Conservation (phyloP, 148 eudicot genomes). For the Silene latifolia region DNA sequence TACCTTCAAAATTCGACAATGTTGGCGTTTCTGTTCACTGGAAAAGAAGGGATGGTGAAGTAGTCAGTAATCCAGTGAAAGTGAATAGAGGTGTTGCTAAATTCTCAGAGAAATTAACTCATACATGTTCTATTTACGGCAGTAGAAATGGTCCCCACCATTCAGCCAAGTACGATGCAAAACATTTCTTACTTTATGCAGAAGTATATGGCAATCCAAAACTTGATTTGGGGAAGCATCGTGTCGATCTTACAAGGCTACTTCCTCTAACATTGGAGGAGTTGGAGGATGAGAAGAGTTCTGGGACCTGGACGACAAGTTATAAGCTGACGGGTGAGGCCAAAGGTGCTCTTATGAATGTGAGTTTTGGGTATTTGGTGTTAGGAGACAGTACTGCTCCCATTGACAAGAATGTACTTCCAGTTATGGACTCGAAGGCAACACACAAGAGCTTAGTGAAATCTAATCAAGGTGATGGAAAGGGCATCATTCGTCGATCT, state of each 20-base stretch:
- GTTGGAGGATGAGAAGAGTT: slow-evolving; percentile 80
- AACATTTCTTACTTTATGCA: slow-evolving; percentile 63
- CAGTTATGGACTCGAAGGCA: slow-evolving; percentile 35
- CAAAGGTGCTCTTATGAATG: slow-evolving; percentile 79
- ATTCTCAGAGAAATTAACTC: slow-evolving; percentile 58
- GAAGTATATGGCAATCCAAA: slow-evolving; percentile 38
- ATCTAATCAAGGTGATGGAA: slow-evolving; percentile 32
- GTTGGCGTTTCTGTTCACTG: slow-evolving; percentile 60
- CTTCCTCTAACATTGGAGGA: slow-evolving; percentile 80
- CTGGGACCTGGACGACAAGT: slow-evolving; percentile 85
- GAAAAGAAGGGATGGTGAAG: slow-evolving; percentile 76
- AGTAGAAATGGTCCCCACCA: slow-evolving; percentile 64
- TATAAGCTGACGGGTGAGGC: slow-evolving; percentile 79
- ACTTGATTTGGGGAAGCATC: slow-evolving; percentile 76
- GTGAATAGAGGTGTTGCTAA: slow-evolving; percentile 63
- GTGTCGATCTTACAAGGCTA: slow-evolving; percentile 68
- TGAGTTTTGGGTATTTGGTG: slow-evolving; percentile 79
- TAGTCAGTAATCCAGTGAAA: slow-evolving; percentile 51
- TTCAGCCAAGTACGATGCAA: slow-evolving; percentile 74
- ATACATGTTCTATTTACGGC: slow-evolving; percentile 60
- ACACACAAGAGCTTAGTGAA: slow-evolving; percentile 17
- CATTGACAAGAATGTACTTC: slow-evolving; percentile 39
- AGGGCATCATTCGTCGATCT: slow-evolving; percentile 32
- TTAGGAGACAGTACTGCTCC: slow-evolving; percentile 40
- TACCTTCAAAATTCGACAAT: slow-evolving; percentile 51